These are phyloP conservation scores for Phlegmacium glaucopus DNA, from an alignment of 768 basidiomycete genomes.

Conservation along the genomic window DNA sequence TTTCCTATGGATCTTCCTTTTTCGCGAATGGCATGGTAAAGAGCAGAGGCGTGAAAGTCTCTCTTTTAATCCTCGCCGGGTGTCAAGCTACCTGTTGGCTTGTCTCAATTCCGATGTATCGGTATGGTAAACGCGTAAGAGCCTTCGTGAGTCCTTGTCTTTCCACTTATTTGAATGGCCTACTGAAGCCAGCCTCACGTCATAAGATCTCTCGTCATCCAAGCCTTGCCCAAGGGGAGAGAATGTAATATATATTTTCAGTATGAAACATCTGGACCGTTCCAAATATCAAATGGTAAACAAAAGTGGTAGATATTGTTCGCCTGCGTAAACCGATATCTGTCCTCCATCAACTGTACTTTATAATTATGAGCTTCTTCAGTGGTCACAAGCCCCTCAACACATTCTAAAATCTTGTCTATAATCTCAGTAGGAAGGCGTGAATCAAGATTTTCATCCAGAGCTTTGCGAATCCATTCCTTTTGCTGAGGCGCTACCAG, in stretches of 20 bases:
- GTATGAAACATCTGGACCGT: slow-evolving; percentile 22
- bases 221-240: too few relatives aligned
- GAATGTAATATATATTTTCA: too few relatives aligned
- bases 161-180: too few relatives aligned
- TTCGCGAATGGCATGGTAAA: slow-evolving; percentile 41
- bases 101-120: slow-evolving; percentile 40
- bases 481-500: slow-evolving; percentile 49
- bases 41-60: slow-evolving; percentile 33
- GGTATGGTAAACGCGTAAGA: slow-evolving; percentile 40
- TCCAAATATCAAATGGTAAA: slow-evolving; percentile 49
- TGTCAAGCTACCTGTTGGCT: slow-evolving; percentile 40
- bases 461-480: slow-evolving; percentile 37
- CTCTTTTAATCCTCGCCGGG: slow-evolving; percentile 36
- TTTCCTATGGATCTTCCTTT: slow-evolving; percentile 42
- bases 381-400: slow-evolving; percentile 36
- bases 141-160: slow-evolving; percentile 32
- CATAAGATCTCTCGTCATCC: slow-evolving; percentile 25
- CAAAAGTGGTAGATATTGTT: slow-evolving; percentile 48
- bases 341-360: slow-evolving; percentile 28
- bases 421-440: slow-evolving; percentile 44
- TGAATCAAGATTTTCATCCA: slow-evolving; percentile 30
- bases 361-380: slow-evolving; percentile 34
- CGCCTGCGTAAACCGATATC: slow-evolving; percentile 31
- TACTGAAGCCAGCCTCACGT: too few relatives aligned
- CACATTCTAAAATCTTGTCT: slow-evolving; percentile 33